phyloP scores from a whole-genome alignment of 768 basidiomycete genomes.

The Collybia mongolica region DNA sequence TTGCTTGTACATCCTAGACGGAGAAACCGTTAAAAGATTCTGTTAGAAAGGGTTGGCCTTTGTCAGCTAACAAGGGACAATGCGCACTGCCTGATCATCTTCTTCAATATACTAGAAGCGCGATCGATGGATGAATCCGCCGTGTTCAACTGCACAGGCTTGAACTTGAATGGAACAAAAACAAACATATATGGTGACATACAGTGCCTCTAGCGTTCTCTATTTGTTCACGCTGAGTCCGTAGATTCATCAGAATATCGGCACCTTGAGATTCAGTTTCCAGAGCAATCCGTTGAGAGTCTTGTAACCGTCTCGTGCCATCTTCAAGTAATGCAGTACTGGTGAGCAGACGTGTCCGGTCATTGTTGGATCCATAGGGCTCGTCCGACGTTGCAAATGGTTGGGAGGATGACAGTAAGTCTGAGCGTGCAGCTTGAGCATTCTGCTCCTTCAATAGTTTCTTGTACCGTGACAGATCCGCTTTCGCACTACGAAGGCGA shows the following conservation, averaged over 20 bases:
- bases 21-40: slow-evolving; percentile 30
- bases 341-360: slow-evolving; percentile 75
- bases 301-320: slow-evolving; percentile 80
- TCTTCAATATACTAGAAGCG: slow-evolving; percentile 88
- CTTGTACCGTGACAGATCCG: slow-evolving; percentile 76
- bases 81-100: slow-evolving; percentile 91
- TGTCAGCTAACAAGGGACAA: slow-evolving; percentile 9
- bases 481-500: slow-evolving; percentile 73
- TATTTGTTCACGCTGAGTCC: slow-evolving; percentile 90
- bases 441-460: slow-evolving; percentile 76
- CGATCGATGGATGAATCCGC: slow-evolving; percentile 90
- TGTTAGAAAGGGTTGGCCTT: slow-evolving; percentile 17
- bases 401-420: slow-evolving; percentile 64
- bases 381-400: slow-evolving; percentile 64
- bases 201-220: slow-evolving; percentile 91
- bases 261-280: slow-evolving; percentile 97
- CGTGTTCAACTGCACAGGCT: slow-evolving; percentile 59
- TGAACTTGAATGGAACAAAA: background rate
- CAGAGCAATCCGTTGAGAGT: slow-evolving; percentile 88
- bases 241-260: slow-evolving; percentile 83
- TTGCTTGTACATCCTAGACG: slow-evolving; percentile 93
- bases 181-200: slow-evolving; percentile 18
- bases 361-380: slow-evolving; percentile 68
- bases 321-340: slow-evolving; percentile 82
- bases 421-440: slow-evolving; percentile 66